A percentile compares a stretch with the other conserved stretches of the same genome.
These are phyloP conservation scores for Physcomitrium patens DNA, from an alignment of 225 moss, liverwort and hornwort genomes.

Conservation along the genomic window DNA sequence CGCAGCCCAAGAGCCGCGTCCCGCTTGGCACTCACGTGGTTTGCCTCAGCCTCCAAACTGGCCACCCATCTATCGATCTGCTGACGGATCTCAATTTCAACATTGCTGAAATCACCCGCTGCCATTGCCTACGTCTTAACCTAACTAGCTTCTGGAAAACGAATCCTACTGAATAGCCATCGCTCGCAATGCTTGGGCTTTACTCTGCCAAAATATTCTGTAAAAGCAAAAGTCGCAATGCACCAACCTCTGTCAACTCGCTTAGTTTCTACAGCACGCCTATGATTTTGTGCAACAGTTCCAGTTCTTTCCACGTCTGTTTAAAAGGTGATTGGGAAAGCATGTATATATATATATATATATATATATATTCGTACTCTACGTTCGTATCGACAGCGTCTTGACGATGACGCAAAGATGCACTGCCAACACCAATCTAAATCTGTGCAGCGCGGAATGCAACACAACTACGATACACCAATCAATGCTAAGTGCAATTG, in stretches of 20 bases:
- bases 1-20: constrained; percentile 56
- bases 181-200: neutral
- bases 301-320: constrained; percentile 16
- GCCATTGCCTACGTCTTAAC: constrained; percentile 31
- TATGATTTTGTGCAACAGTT: neutral
- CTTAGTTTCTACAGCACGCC: constrained; percentile 18
- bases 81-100: constrained; percentile 26
- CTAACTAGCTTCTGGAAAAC: constrained; percentile 8
- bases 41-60: constrained; percentile 36
- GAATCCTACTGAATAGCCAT: constrained; percentile 21
- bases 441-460: neutral
- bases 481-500: neutral
- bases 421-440: neutral
- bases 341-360: too few species aligned
- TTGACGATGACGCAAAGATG: neutral
- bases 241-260: neutral
- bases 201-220: constrained; percentile 20
- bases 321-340: neutral
- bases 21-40: constrained; percentile 28
- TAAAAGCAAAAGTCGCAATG: constrained; percentile 3
- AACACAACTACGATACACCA: neutral
- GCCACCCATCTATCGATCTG: constrained; percentile 55
- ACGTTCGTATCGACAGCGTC: neutral
- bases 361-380: neutral
- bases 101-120: constrained; percentile 26